phyloP scores from a whole-genome alignment of 164 flowering plant species.

The Aristolochia californica region DNA sequence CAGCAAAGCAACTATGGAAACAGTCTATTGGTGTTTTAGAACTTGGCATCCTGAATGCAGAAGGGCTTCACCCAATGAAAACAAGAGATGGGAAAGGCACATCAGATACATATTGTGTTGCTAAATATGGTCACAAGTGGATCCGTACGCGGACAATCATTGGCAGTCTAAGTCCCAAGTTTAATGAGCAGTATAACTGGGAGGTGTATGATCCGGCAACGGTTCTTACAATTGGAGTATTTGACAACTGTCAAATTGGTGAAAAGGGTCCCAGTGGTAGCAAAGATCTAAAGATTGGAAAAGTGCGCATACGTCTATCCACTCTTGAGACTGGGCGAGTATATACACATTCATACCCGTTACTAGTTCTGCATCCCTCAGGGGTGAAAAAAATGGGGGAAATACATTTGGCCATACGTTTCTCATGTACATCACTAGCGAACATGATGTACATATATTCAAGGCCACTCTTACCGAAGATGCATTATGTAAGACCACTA shows the following conservation, averaged over 20 bases:
- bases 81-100: conserved; percentile 73
- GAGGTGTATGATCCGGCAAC: conserved; percentile 86
- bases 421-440: conserved; percentile 67
- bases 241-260: conserved; percentile 72
- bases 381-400: conserved; percentile 96
- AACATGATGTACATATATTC: conserved; percentile 79
- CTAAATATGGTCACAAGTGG: conserved; percentile 88
- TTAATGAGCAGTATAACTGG: conserved; percentile 91
- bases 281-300: conserved; percentile 69
- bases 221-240: conserved; percentile 70
- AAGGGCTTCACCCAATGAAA: conserved; percentile 85
- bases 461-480: conserved; percentile 69
- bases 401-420: conserved; percentile 76
- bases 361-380: conserved; percentile 70
- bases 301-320: conserved; percentile 75
- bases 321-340: conserved; percentile 85
- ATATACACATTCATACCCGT: conserved; percentile 83
- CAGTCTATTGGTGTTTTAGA: conserved; percentile 71
- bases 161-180: conserved; percentile 53
- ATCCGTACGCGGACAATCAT: conserved; percentile 68
- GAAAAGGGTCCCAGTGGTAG: conserved; percentile 42
- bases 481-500: conserved; percentile 79
- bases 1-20: conserved; percentile 83
- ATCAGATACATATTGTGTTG: conserved; percentile 83
- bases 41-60: conserved; percentile 73